These are phyloP conservation scores for Ceratocystis variospora DNA, from an alignment of 2,329 filamentous ascomycete genomes.

Conservation along the genomic window DNA sequence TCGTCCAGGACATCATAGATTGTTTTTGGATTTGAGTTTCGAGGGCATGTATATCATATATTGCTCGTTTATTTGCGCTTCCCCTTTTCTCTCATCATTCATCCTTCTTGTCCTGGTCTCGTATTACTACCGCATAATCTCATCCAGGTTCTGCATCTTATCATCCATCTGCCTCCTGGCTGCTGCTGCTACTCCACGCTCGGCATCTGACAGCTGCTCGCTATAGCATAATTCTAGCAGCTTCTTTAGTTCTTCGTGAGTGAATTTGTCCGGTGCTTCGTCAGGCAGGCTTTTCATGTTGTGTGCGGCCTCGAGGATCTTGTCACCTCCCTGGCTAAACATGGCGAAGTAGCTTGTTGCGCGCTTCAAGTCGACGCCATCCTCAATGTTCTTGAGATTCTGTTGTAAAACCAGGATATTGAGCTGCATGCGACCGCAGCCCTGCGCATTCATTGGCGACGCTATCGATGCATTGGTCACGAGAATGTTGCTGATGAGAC, in stretches of 20 bases:
- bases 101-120: neutral
- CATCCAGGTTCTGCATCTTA: slow-evolving; percentile 54
- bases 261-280: slow-evolving; percentile 35
- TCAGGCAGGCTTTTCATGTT: slow-evolving; percentile 26
- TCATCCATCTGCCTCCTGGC: slow-evolving; percentile 58
- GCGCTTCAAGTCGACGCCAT: slow-evolving; percentile 48
- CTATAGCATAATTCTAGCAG: slow-evolving; percentile 55
- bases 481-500: slow-evolving; percentile 66
- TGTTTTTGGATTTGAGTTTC: slow-evolving; percentile 6
- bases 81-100: neutral
- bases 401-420: slow-evolving; percentile 93
- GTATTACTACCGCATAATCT: slow-evolving; percentile 53
- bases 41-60: slow-evolving; percentile 14
- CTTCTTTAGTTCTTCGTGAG: slow-evolving; percentile 52
- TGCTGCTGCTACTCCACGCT: slow-evolving; percentile 52
- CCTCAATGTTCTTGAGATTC: slow-evolving; percentile 86
- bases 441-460: slow-evolving; percentile 69
- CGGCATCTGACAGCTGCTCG: slow-evolving; percentile 50
- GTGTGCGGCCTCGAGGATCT: slow-evolving; percentile 49
- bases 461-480: slow-evolving; percentile 58
- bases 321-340: slow-evolving; percentile 51
- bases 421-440: slow-evolving; percentile 71
- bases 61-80: slow-evolving; percentile 5
- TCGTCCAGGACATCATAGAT: slow-evolving; percentile 11
- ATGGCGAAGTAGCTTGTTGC: slow-evolving; percentile 56